Percentiles rank a stretch among this genome's conserved stretches.
Evolutionary conservation across 257 asterid genomes (phyloP).

Genomic region (Solanum rostratum): DNA sequence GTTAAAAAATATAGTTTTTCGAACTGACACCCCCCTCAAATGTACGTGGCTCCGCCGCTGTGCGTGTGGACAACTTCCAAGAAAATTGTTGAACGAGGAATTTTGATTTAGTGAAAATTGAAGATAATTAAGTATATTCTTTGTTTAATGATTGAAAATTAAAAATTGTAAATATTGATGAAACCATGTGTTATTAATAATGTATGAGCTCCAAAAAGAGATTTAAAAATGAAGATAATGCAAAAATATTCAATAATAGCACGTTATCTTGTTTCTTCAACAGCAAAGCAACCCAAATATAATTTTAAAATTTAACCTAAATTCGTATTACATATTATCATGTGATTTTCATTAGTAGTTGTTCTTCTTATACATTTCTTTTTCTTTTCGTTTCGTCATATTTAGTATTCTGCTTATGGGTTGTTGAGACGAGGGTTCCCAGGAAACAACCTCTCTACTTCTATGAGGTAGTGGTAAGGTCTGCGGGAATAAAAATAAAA

Average conservation of each 20-base stretch:
- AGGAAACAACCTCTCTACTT: no score
- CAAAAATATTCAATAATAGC: background rate
- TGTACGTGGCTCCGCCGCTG: no score
- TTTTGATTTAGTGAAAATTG: background rate
- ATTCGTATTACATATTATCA: background rate
- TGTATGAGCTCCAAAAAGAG: background rate
- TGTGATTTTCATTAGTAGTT: no score
- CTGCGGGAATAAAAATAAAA: no score
- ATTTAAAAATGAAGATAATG: background rate
- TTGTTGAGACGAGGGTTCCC: no score
- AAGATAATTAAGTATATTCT: background rate
- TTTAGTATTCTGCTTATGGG: no score
- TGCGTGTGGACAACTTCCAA: background rate
- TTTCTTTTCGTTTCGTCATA: no score
- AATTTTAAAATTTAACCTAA: background rate
- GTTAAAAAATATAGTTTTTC: no score
- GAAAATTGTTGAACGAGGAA: background rate
- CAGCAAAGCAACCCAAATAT: background rate
- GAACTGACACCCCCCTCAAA: no score
- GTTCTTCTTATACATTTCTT: no score
- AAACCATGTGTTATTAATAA: background rate
- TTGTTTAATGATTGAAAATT: background rate
- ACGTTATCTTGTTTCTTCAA: background rate
- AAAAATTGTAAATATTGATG: background rate
- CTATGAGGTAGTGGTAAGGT: no score